Percentiles rank a stretch among this genome's conserved stretches.
These are phyloP conservation scores for Rosa chinensis DNA, from an alignment of 306 rosid species.

Conservation along the genomic window DNA sequence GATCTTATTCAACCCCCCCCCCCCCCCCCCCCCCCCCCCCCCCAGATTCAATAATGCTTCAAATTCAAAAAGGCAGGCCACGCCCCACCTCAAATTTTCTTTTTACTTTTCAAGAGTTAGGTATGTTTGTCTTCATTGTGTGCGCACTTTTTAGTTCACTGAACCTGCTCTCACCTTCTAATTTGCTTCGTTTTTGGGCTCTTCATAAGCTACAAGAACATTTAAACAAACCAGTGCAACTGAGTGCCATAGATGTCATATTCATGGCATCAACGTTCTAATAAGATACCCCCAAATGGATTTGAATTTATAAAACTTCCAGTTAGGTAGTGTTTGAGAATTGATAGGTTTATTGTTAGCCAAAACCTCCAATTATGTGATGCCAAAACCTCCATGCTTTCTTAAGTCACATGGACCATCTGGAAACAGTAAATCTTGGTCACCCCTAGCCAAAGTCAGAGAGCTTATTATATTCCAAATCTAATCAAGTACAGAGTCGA, in stretches of 20 bases:
- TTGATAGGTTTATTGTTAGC: not conserved
- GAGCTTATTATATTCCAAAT: not conserved
- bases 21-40: not conserved
- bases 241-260: not conserved
- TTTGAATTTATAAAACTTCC: not conserved
- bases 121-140: constrained; percentile 1
- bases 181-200: not conserved
- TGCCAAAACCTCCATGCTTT: not conserved
- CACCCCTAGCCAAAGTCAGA: not conserved
- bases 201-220: not conserved
- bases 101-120: not conserved
- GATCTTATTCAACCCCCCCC: not conserved
- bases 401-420: constrained; percentile 10
- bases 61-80: not conserved
- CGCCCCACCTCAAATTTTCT: not conserved
- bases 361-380: not conserved
- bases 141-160: not conserved
- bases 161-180: not conserved
- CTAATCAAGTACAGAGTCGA: not conserved
- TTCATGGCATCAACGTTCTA: not conserved
- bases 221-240: not conserved
- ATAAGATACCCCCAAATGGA: not conserved
- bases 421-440: constrained; percentile 18
- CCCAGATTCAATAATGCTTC: constrained; percentile 1
- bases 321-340: not conserved